These are phyloP conservation scores for Kwoniella bestiolae DNA, from an alignment of 768 basidiomycete species.

Conservation along the genomic window DNA sequence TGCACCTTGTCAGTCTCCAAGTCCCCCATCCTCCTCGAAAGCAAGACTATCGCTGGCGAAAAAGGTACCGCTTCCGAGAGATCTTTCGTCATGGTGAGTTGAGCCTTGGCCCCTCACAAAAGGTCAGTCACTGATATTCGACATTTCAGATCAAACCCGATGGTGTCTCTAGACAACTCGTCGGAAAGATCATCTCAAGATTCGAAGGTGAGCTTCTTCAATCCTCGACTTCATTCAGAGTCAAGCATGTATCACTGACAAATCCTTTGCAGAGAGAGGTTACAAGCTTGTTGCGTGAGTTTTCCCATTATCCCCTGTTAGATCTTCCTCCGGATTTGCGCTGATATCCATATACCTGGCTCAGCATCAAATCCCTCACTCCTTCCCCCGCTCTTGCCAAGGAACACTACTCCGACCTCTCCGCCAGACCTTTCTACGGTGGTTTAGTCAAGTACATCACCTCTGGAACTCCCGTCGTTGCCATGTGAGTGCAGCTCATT, in stretches of 20 bases:
- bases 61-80: slow-evolving; percentile 49
- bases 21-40: slow-evolving; percentile 40
- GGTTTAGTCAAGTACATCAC: slow-evolving; percentile 54
- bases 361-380: slow-evolving; percentile 45
- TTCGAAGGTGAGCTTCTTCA: slow-evolving; percentile 51
- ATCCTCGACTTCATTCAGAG: too few species aligned
- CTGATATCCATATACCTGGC: slow-evolving; percentile 1
- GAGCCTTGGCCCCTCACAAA: background rate
- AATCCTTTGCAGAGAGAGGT: slow-evolving; percentile 32
- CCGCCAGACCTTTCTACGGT: slow-evolving; percentile 44
- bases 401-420: slow-evolving; percentile 40
- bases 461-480: slow-evolving; percentile 52
- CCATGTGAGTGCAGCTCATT: slow-evolving; percentile 38
- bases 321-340: background rate
- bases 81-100: slow-evolving; percentile 51
- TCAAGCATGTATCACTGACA: too few species aligned
- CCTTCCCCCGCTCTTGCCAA: slow-evolving; percentile 35
- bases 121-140: background rate
- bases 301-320: background rate
- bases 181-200: slow-evolving; percentile 53
- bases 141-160: slow-evolving; percentile 50
- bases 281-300: slow-evolving; percentile 53
- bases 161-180: slow-evolving; percentile 51
- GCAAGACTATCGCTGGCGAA: slow-evolving; percentile 53
- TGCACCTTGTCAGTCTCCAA: slow-evolving; percentile 5